Base-by-base conservation (phyloP, 2,329 filamentous ascomycete genomes). In the Coniochaeta sp. region DNA sequence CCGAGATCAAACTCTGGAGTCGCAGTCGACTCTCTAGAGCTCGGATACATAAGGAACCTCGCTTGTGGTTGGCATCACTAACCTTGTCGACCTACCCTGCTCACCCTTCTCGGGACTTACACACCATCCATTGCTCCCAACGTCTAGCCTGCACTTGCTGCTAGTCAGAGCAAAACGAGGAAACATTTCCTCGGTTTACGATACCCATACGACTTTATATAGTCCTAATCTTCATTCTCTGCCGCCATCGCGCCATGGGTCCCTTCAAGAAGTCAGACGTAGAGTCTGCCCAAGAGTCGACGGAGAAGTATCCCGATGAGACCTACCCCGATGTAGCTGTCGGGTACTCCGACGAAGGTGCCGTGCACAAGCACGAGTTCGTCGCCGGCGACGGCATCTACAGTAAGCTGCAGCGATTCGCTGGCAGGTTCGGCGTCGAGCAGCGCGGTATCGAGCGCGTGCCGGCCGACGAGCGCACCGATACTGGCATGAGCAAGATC, bases 381-480 rank as follows among this genome's bases (percentile, higher is more conserved):
- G 43, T 40, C n/a, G 62, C 58, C 17, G 68, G 66, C 60, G 47
- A 61, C 43, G 57, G 43, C 22, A 19, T 71, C 2, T 71, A 68
- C 54, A 70, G 70, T 11, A 72, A 63, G 62, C 64, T 86, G 0
- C 87, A 93, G 71, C 80, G 84, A 33, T 67, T 89, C 16, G 88
- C 86, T 0, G 85, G 81, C 50, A 85, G 80, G 66, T 79, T 88
- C 63, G 83, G 86, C 47, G 82, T 92, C 59, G 89, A 93, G 73
- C 85, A 89, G 74, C 78, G 89, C 69, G 89, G 89, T 59, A 90
- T 92, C 62, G 89, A 92, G 74, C 81, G 89, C 56, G 89, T 91
- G 36, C 88, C 88, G 0, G 83, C 84, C 59, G 78, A 87, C 67
- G 89, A 91, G 75, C 77, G 88, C 65, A 86, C 81, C 6, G 86